Evolutionary conservation across 2,329 filamentous ascomycete species (phyloP).

Genomic region (Didymella exigua): DNA sequence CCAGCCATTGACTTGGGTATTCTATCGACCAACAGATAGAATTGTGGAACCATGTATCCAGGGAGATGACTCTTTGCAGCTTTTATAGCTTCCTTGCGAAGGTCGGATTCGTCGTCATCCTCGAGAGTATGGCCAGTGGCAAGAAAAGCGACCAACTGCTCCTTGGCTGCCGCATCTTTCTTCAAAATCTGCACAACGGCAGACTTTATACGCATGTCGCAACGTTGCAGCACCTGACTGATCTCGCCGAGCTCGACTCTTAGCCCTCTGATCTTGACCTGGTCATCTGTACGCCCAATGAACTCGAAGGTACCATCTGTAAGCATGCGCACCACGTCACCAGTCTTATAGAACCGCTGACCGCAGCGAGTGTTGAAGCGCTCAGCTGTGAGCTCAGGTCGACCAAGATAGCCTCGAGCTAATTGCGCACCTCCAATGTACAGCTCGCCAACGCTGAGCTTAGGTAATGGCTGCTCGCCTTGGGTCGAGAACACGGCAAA

Average conservation of each 20-base stretch:
- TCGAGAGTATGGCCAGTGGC: conserved; percentile 5
- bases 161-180: conserved; percentile 31
- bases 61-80: conserved; percentile 35
- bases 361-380: conserved; percentile 39
- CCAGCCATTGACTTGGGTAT: conserved; percentile 49
- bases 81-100: conserved; percentile 29
- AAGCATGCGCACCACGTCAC: conserved; percentile 48
- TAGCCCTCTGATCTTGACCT: conserved; percentile 49
- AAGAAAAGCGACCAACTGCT: conserved; percentile 48
- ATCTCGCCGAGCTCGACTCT: conserved; percentile 50
- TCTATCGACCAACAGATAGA: conserved; percentile 39
- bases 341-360: conserved; percentile 47
- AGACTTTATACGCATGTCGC: conserved; percentile 26
- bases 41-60: conserved; percentile 48
- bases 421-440: conserved; percentile 55
- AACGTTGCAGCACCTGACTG: conserved; percentile 36
- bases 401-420: conserved; percentile 53
- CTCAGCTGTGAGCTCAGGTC: conserved; percentile 37
- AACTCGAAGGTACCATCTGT: conserved; percentile 49
- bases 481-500: conserved; percentile 46
- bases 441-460: conserved; percentile 52
- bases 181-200: conserved; percentile 43
- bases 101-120: conserved; percentile 11
- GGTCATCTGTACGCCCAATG: conserved; percentile 47
- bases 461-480: conserved; percentile 42